Percentiles rank a stretch among this genome's conserved stretches.
phyloP scores from a whole-genome alignment of 2,329 filamentous ascomycete species.

The Cladophialophora immunda region DNA sequence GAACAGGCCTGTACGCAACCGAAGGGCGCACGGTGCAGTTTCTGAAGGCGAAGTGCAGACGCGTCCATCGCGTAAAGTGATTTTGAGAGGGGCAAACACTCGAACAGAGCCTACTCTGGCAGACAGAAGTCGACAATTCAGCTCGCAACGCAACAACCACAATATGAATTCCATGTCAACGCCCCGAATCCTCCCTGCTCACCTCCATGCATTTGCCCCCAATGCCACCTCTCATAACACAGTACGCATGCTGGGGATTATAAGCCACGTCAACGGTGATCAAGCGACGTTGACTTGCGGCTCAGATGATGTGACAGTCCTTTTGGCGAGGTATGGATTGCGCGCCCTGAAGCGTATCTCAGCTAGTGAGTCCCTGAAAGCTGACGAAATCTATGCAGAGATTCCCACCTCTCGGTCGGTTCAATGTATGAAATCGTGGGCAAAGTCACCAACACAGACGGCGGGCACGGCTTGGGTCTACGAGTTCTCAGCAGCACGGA shows the following conservation, averaged over 20 bases:
- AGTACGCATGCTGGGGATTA: slow-evolving; percentile 86
- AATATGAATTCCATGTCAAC: slow-evolving; percentile 65
- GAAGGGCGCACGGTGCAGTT: slow-evolving; percentile 5
- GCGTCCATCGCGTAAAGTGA: slow-evolving; percentile 6
- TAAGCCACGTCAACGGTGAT: slow-evolving; percentile 82
- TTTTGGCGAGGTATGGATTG: slow-evolving; percentile 67
- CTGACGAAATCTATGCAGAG: slow-evolving; percentile 34
- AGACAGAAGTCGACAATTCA: not conserved
- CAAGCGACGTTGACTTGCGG: slow-evolving; percentile 80
- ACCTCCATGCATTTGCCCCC: slow-evolving; percentile 78
- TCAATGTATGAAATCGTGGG: slow-evolving; percentile 57
- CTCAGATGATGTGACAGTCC: slow-evolving; percentile 73
- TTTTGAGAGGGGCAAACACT: not conserved
- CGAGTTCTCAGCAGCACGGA: slow-evolving; percentile 53
- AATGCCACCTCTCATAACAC: slow-evolving; percentile 64
- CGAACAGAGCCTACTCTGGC: not conserved
- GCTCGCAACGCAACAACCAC: not conserved
- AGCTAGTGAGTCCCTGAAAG: not conserved
- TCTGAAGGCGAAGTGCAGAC: slow-evolving; percentile 5
- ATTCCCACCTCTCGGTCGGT: slow-evolving; percentile 55
- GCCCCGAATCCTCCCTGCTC: slow-evolving; percentile 81
- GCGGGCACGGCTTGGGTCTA: slow-evolving; percentile 52
- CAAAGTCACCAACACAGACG: slow-evolving; percentile 54
- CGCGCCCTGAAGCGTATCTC: not conserved
- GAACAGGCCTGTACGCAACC: not conserved